phyloP scores from a whole-genome alignment of 2,329 filamentous ascomycete genomes.

The Paracorniculantispora psalliotae region DNA sequence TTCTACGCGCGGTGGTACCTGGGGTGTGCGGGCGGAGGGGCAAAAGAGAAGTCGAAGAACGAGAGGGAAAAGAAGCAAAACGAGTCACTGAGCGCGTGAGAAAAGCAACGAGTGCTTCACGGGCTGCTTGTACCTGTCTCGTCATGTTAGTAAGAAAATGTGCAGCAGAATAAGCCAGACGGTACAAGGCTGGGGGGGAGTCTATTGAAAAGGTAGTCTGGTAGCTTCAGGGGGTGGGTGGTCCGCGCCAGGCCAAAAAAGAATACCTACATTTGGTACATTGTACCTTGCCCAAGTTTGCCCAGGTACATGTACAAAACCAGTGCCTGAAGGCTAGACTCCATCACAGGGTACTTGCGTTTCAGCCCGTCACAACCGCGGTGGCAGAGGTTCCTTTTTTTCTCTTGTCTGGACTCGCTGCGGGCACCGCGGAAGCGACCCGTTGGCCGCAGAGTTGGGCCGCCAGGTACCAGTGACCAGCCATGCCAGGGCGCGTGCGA shows the following conservation, averaged over 20 bases:
- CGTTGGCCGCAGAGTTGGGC: conserved; percentile 8
- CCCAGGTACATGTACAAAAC: conserved; percentile 5
- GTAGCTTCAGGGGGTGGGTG: too few species aligned
- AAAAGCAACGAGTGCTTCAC: neutral
- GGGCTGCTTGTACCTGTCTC: neutral
- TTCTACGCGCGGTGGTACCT: conserved; percentile 1
- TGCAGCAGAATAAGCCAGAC: neutral
- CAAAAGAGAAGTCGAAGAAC: neutral
- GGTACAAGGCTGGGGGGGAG: too few species aligned
- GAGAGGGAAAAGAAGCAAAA: neutral
- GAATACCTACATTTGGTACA: too few species aligned
- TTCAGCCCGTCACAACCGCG: neutral
- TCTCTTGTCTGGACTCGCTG: neutral
- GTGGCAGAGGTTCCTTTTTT: neutral
- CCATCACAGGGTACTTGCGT: conserved; percentile 3
- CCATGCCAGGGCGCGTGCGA: neutral
- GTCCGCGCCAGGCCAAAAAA: conserved; percentile 2
- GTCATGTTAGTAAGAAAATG: neutral
- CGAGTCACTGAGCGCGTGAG: neutral
- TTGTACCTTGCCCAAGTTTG: neutral
- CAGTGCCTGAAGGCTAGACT: conserved; percentile 1
- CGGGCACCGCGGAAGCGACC: conserved; percentile 11
- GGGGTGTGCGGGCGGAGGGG: neutral
- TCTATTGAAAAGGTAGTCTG: too few species aligned
- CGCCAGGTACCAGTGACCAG: conserved; percentile 12